Evolutionary conservation across 2,329 filamentous ascomycete genomes (phyloP).

Genomic region (Claviceps citrina): DNA sequence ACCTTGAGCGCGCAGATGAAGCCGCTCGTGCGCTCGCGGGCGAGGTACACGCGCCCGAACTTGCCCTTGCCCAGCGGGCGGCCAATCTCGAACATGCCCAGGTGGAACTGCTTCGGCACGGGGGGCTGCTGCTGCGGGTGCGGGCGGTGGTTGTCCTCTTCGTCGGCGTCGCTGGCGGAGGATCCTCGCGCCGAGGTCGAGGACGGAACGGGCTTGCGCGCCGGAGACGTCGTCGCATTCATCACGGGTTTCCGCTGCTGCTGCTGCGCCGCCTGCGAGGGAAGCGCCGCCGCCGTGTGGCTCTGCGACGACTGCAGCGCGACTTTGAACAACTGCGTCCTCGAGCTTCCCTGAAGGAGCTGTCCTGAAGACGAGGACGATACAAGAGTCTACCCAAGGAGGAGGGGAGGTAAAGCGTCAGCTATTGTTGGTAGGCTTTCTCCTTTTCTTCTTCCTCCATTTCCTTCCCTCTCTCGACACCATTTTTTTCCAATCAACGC

Average conservation of each 20-base stretch:
- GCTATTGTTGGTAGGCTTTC: no score
- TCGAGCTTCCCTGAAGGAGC: conserved; percentile 38
- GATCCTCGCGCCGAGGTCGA: conserved; percentile 15
- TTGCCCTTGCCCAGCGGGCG: conserved; percentile 60
- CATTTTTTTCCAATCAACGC: background rate
- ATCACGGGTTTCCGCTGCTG: conserved; percentile 38
- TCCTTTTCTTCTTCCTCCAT: background rate
- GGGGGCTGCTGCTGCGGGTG: conserved; percentile 1
- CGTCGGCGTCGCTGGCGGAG: conserved; percentile 35
- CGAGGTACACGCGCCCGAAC: conserved; percentile 58
- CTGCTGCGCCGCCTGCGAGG: conserved; percentile 48
- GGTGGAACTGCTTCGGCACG: conserved; percentile 6
- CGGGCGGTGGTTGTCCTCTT: conserved; percentile 27
- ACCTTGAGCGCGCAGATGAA: conserved; percentile 62
- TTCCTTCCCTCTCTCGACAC: no score
- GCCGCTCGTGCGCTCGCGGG: conserved; percentile 47
- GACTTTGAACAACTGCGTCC: conserved; percentile 74
- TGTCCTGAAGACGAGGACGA: conserved; percentile 22
- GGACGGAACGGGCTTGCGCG: conserved; percentile 33
- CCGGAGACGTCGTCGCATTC: conserved; percentile 34
- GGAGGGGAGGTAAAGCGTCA: background rate
- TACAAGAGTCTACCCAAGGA: conserved; percentile 13
- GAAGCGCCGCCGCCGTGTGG: conserved; percentile 50
- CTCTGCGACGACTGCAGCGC: conserved; percentile 68
- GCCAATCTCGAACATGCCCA: conserved; percentile 61